Base-by-base conservation (phyloP, 352 stramenopile species). In the Pythium monospermum region DNA sequence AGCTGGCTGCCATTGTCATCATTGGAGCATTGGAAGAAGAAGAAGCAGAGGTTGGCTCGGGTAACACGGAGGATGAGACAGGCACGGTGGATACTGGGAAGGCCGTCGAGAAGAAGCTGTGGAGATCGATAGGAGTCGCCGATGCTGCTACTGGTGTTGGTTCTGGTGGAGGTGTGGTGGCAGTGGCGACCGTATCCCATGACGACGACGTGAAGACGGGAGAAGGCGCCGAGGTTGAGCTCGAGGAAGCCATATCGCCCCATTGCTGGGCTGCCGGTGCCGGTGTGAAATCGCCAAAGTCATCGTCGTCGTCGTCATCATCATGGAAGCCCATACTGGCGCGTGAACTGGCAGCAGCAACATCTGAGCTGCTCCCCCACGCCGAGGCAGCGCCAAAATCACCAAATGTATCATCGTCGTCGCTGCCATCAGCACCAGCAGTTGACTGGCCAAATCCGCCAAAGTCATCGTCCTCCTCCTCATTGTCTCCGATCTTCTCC, bases 221-320 rank as follows among this genome's bases (percentile, higher is more conserved):
- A n/a, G n/a, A n/a, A n/a, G n/a, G n/a, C n/a, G n/a, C 43, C 19
- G 18, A 50, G 43, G 15, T 30, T 15, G 40, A 4, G 15, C 13
- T 47, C 23, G 40, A 35, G 22, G 40, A 3, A 2, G 25, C 11
- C 15, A 12, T 25, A 33, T 33, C 40, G 4, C 46, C 53, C 53
- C 53, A 61, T 40, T 55, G 45, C 19, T 61, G 45, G 0, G 46
- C 21, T 16, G 23, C 15, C 16, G 47, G 37, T 12, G 40, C 36
- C 19, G 55, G 47, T 8, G 55, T 53, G 23, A 83, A 83, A 19
- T 68, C 61, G 13, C 59, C 69, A 58, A 83, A 80, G 42, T 69
- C 57, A 12, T 70, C 69, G 21, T 63, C 54, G 23, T 64, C 48
- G 39, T 59, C 42, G 23, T 45, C 25, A 19, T 10, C 22, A 19